Evolutionary conservation across 306 rosid species (phyloP).

Genomic region (Cucumis hystrix): DNA sequence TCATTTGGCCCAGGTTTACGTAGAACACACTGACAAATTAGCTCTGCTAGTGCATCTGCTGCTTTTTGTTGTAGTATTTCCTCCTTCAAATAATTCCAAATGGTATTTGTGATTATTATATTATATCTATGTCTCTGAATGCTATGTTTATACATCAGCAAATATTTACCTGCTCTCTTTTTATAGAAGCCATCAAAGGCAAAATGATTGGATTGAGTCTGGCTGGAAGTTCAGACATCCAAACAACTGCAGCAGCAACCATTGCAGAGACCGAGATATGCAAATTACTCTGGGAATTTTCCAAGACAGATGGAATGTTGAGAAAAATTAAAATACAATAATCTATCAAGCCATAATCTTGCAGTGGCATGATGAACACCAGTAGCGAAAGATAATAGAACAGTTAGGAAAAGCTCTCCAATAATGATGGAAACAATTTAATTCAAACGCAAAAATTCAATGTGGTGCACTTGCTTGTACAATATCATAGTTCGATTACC

Average conservation of each 20-base stretch:
- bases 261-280: conserved; percentile 84
- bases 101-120: background rate
- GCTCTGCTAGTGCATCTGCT: conserved; percentile 94
- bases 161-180: conserved; percentile 73
- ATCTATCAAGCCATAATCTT: background rate
- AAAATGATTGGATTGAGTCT: conserved; percentile 79
- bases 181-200: conserved; percentile 94
- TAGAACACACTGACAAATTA: conserved; percentile 61
- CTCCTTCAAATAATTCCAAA: conserved; percentile 45
- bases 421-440: background rate
- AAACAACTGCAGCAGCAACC: conserved; percentile 88
- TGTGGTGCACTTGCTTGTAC: background rate
- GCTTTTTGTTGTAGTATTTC: conserved; percentile 87
- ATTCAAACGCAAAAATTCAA: background rate
- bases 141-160: background rate
- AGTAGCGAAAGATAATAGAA: background rate
- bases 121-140: background rate
- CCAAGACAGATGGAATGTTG: conserved; percentile 18
- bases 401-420: background rate
- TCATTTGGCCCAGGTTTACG: conserved; percentile 92
- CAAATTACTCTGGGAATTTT: conserved; percentile 65
- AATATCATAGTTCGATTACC: background rate
- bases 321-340: conserved; percentile 3
- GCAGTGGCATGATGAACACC: background rate
- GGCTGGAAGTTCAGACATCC: conserved; percentile 89